Evolutionary conservation across 2,329 filamentous ascomycete species (phyloP).

Genomic region (Aspergillus pseudonomiae): DNA sequence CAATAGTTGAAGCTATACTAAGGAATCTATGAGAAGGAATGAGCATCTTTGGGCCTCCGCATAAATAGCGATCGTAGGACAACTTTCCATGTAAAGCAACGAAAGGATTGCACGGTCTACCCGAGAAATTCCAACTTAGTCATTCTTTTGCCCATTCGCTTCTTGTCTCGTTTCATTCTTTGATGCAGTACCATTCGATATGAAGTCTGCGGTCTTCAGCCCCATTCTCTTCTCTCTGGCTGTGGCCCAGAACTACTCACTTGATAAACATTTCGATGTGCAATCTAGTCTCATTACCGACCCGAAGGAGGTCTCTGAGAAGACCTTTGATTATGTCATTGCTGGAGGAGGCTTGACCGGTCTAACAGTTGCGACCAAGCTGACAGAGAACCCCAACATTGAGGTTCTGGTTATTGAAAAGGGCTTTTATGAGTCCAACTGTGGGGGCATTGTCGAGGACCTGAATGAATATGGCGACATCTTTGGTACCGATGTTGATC

Average conservation of each 20-base stretch:
- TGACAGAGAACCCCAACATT: conserved; percentile 29
- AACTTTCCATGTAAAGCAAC: neutral
- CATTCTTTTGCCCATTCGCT: neutral
- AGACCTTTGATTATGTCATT: conserved; percentile 35
- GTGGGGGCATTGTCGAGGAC: conserved; percentile 29
- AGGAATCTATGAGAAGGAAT: neutral
- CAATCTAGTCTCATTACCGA: conserved; percentile 9
- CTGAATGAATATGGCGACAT: conserved; percentile 30
- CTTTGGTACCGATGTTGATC: conserved; percentile 29
- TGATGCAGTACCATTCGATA: neutral
- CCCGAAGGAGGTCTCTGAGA: conserved; percentile 19
- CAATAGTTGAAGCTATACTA: neutral
- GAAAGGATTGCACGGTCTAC: neutral
- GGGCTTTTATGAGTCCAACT: conserved; percentile 32
- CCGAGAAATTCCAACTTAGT: neutral
- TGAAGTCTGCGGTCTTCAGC: neutral
- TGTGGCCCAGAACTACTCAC: neutral
- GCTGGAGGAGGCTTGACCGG: conserved; percentile 36
- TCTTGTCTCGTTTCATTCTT: neutral
- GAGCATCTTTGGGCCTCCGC: neutral
- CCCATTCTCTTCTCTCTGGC: neutral
- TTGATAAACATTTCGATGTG: neutral
- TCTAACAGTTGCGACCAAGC: conserved; percentile 30
- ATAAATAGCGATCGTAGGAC: conserved; percentile 3
- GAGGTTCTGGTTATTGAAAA: conserved; percentile 33